phyloP scores from a whole-genome alignment of 805 yeast genomes.

The Saccharomycopsis fibuligera region DNA sequence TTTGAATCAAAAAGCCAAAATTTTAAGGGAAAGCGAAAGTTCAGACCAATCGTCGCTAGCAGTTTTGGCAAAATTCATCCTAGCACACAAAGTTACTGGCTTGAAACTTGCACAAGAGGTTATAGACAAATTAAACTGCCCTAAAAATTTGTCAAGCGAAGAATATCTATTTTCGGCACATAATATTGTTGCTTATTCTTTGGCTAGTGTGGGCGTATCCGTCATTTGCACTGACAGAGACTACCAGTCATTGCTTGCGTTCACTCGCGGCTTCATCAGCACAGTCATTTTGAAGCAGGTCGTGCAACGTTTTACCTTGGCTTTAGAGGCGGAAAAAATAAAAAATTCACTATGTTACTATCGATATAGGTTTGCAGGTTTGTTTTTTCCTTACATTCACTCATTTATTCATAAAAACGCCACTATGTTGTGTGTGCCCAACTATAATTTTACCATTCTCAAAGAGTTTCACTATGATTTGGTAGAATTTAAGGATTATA shows the following conservation, averaged over 20 bases:
- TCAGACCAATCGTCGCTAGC: neutral
- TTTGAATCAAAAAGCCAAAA: neutral
- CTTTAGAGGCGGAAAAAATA: neutral
- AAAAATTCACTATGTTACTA: too few relatives aligned
- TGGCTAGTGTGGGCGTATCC: neutral
- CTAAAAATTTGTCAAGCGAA: neutral
- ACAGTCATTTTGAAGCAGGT: constrained; percentile 1
- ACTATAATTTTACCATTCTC: neutral
- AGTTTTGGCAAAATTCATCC: neutral
- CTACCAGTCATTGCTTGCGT: neutral
- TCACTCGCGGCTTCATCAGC: constrained; percentile 6
- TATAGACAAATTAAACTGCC: neutral
- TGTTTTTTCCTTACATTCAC: constrained; percentile 6
- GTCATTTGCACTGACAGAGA: neutral
- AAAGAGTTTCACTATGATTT: constrained; percentile 5
- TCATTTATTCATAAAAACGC: neutral
- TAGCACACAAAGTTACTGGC: neutral
- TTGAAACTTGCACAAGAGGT: neutral
- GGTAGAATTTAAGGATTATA: neutral
- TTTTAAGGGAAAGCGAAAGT: too few relatives aligned
- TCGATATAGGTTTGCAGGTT: neutral
- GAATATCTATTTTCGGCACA: neutral
- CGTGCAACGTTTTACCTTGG: neutral
- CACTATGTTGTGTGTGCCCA: neutral
- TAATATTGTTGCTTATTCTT: neutral